Percentiles rank a stretch among this genome's conserved stretches.
Evolutionary conservation across 805 yeast genomes (phyloP).

Genomic region (Teunomyces lycoperdinae): DNA sequence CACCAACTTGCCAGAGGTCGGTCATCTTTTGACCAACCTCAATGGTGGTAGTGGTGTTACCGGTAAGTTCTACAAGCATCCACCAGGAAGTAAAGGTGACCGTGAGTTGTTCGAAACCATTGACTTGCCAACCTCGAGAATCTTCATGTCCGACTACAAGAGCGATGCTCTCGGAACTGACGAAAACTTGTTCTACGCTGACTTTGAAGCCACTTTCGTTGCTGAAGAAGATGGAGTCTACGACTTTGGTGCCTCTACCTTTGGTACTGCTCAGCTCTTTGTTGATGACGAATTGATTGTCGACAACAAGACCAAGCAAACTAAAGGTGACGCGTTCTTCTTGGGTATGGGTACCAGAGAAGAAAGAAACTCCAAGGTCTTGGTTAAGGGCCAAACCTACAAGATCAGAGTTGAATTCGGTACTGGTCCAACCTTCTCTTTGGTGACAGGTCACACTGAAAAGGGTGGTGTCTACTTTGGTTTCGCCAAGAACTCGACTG

Average conservation of each 20-base stretch:
- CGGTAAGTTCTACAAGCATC: conserved; percentile 23
- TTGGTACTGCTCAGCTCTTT: conserved; percentile 56
- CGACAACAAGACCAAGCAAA: conserved; percentile 55
- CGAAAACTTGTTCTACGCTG: conserved; percentile 38
- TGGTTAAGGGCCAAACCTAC: conserved; percentile 46
- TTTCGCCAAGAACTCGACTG: conserved; percentile 15
- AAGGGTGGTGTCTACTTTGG: conserved; percentile 27
- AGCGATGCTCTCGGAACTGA: conserved; percentile 14
- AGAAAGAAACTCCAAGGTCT: conserved; percentile 34
- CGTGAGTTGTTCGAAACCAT: conserved; percentile 25
- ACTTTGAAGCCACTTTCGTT: conserved; percentile 40
- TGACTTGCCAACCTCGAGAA: conserved; percentile 12
- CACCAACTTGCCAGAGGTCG: conserved; percentile 30
- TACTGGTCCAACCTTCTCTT: conserved; percentile 40
- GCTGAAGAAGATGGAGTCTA: conserved; percentile 50
- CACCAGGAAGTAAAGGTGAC: conserved; percentile 14
- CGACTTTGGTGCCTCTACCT: conserved; percentile 49
- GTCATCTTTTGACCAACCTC: conserved; percentile 14
- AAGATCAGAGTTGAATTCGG: conserved; percentile 50
- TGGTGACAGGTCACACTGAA: conserved; percentile 13
- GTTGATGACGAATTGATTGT: conserved; percentile 51
- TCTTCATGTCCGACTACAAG: conserved; percentile 18
- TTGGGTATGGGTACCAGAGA: conserved; percentile 53
- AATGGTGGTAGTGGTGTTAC: conserved; percentile 27
- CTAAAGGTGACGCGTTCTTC: conserved; percentile 48